A percentile compares a stretch with the other conserved stretches of the same genome.
phyloP scores from a whole-genome alignment of 148 eudicot species.

The Pouteria glomerata region DNA sequence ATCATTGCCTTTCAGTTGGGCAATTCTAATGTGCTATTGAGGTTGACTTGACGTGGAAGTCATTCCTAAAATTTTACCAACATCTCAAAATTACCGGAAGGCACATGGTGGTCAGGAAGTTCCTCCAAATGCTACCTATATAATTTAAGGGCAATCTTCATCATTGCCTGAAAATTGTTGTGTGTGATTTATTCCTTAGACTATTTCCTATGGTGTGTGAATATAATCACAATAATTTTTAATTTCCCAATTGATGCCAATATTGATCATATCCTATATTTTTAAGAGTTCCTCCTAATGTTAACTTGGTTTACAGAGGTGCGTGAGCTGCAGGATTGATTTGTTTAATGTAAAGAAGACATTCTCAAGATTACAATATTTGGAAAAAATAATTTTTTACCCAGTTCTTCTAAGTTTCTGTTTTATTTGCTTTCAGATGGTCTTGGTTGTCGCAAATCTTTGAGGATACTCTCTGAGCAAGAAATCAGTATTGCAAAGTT shows the following conservation, averaged over 20 bases:
- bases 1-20: too few relatives aligned
- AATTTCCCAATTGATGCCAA: background rate
- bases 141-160: background rate
- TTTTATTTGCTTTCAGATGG: constrained; percentile 35
- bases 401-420: background rate
- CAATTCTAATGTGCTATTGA: too few relatives aligned
- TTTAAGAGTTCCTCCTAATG: background rate
- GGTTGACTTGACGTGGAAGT: too few relatives aligned
- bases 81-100: too few relatives aligned
- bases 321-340: background rate
- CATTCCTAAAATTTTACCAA: too few relatives aligned
- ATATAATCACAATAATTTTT: too few relatives aligned
- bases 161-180: constrained; percentile 1
- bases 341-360: constrained; percentile 1
- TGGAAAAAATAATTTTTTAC: background rate
- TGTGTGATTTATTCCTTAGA: background rate
- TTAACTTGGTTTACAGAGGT: background rate
- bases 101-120: too few relatives aligned
- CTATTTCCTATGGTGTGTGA: background rate
- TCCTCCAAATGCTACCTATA: background rate
- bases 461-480: constrained; percentile 53
- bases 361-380: background rate
- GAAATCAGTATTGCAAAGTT: constrained; percentile 86
- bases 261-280: background rate
- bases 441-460: constrained; percentile 25